A percentile compares a stretch with the other conserved stretches of the same genome.
Evolutionary conservation across 768 basidiomycete species (phyloP).

Genomic region (Sporobolomyces phaffii): DNA sequence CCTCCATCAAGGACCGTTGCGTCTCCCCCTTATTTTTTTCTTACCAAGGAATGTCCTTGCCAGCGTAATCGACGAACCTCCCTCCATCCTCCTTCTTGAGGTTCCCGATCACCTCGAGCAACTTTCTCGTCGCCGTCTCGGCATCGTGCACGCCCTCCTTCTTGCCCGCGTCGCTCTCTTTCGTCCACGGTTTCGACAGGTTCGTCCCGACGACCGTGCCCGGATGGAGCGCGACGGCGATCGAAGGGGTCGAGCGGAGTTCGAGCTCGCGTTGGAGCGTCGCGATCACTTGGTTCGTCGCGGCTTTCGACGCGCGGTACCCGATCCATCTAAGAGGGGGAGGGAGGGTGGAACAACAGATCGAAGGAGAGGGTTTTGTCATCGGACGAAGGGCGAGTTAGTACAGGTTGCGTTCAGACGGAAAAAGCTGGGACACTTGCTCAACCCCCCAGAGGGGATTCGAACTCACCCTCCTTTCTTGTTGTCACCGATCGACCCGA

Average conservation of each 20-base stretch:
- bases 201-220: slow-evolving; percentile 39
- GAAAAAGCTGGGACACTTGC: slow-evolving; percentile 31
- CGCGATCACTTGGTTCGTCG: slow-evolving; percentile 48
- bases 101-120: slow-evolving; percentile 34
- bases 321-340: slow-evolving; percentile 28
- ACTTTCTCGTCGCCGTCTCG: slow-evolving; percentile 39
- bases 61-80: slow-evolving; percentile 35
- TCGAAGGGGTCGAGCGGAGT: slow-evolving; percentile 21
- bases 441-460: slow-evolving; percentile 13
- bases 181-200: slow-evolving; percentile 37
- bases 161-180: slow-evolving; percentile 44
- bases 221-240: slow-evolving; percentile 39
- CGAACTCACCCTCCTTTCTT: slow-evolving; percentile 44
- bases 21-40: no score
- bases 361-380: no score
- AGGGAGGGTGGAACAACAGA: no score
- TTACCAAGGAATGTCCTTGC: slow-evolving; percentile 35
- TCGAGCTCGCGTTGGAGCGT: slow-evolving; percentile 48
- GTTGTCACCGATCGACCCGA: slow-evolving; percentile 49
- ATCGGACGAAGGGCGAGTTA: no score
- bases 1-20: no score
- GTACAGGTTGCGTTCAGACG: no score
- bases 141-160: slow-evolving; percentile 46
- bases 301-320: slow-evolving; percentile 48
- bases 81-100: slow-evolving; percentile 33